These are phyloP conservation scores for Taphrina wiesneri DNA, from an alignment of 1,139 yeast species.

Conservation along the genomic window DNA sequence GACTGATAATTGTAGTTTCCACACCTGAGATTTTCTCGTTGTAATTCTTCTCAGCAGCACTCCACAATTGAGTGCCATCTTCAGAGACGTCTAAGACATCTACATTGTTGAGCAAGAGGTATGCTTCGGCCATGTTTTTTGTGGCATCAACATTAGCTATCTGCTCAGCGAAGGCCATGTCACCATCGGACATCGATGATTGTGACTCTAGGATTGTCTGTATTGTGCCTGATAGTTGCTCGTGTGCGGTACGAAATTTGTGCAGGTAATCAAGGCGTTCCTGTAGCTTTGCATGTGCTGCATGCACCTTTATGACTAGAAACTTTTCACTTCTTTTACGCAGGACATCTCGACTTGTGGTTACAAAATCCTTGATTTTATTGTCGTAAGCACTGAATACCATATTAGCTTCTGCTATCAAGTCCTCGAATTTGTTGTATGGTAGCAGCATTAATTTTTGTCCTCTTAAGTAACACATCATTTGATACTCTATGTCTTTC, in stretches of 20 bases:
- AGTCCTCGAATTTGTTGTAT: constrained; percentile 46
- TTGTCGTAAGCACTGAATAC: constrained; percentile 55
- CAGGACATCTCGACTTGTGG: constrained; percentile 68
- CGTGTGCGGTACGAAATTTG: constrained; percentile 58
- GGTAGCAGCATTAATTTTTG: constrained; percentile 48
- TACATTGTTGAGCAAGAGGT: constrained; percentile 47
- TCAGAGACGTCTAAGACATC: constrained; percentile 49
- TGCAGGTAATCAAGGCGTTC: constrained; percentile 53
- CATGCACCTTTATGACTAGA: constrained; percentile 61
- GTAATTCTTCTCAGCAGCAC: constrained; percentile 49
- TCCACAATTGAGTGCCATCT: constrained; percentile 49
- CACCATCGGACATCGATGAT: constrained; percentile 49
- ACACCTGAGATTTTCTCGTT: constrained; percentile 50
- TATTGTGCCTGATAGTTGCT: constrained; percentile 51
- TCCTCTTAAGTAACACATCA: constrained; percentile 43
- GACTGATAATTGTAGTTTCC: constrained; percentile 52
- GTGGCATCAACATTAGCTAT: constrained; percentile 38
- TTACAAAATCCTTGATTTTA: constrained; percentile 57
- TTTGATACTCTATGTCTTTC: constrained; percentile 49
- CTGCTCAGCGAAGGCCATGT: constrained; percentile 7
- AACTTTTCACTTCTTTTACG: constrained; percentile 75
- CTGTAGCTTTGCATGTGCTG: constrained; percentile 52
- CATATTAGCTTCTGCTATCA: constrained; percentile 42
- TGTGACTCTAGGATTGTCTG: constrained; percentile 50
- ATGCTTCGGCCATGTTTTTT: constrained; percentile 51